Evolutionary conservation across 192 early-diverging fungal species (phyloP).

Genomic region (Glomus cerebriforme): DNA sequence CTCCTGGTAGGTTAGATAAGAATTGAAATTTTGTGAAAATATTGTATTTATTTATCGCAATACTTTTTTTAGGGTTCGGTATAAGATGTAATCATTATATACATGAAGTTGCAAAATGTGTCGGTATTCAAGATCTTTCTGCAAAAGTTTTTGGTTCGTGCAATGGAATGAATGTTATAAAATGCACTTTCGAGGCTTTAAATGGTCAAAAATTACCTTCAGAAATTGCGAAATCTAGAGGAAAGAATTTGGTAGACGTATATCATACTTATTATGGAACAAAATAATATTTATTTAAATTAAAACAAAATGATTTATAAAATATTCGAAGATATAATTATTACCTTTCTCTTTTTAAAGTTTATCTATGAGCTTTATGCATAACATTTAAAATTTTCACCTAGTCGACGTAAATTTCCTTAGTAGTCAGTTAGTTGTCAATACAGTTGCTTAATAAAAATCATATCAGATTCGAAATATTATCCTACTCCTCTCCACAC

Average conservation of each 20-base stretch:
- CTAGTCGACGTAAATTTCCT: no score
- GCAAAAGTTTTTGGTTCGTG: slow-evolving; percentile 90
- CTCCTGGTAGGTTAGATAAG: slow-evolving; percentile 66
- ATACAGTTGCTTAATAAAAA: no score
- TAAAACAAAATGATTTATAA: no score
- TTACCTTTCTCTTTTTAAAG: no score
- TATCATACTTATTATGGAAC: slow-evolving; percentile 85
- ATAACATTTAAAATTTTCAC: no score
- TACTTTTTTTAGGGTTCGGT: slow-evolving; percentile 76
- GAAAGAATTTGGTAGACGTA: slow-evolving; percentile 87
- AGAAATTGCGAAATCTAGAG: slow-evolving; percentile 86
- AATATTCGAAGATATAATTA: no score
- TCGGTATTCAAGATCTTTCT: slow-evolving; percentile 90
- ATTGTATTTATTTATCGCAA: slow-evolving; percentile 12
- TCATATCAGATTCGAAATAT: no score
- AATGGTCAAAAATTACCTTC: slow-evolving; percentile 73
- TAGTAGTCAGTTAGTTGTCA: no score
- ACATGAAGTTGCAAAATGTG: slow-evolving; percentile 92
- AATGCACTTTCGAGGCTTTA: slow-evolving; percentile 92
- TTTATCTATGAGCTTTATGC: no score
- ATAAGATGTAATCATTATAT: slow-evolving; percentile 90
- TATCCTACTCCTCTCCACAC: no score
- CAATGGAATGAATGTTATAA: slow-evolving; percentile 98
- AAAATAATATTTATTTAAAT: no score
- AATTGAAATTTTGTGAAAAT: neutral